These are phyloP conservation scores for Phaffia tasmanica DNA, from an alignment of 768 basidiomycete genomes.

Conservation along the genomic window DNA sequence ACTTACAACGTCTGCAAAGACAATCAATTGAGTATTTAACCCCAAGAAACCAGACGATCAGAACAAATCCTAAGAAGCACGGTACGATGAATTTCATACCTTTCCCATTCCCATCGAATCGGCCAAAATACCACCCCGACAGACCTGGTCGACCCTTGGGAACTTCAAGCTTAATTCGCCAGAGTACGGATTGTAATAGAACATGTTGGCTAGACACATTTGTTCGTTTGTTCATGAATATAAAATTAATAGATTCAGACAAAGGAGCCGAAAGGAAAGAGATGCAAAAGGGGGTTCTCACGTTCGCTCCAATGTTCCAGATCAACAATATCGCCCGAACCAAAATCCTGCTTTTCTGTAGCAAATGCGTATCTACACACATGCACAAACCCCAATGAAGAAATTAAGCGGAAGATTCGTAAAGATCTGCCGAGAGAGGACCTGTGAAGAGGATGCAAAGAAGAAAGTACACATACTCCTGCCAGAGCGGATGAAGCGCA, in stretches of 20 bases:
- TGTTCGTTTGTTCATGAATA: neutral
- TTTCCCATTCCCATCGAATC: constrained; percentile 67
- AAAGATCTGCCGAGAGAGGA: neutral
- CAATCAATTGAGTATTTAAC: neutral
- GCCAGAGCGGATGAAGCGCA: constrained; percentile 90
- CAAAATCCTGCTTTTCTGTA: constrained; percentile 50
- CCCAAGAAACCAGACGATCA: neutral
- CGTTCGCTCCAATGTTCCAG: constrained; percentile 47
- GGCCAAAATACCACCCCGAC: constrained; percentile 82
- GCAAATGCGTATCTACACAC: constrained; percentile 54
- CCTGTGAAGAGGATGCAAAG: neutral
- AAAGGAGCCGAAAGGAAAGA: neutral
- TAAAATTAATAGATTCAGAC: no score
- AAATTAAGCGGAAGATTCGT: neutral
- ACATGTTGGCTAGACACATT: constrained; percentile 32
- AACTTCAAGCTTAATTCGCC: constrained; percentile 73
- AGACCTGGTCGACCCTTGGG: constrained; percentile 64
- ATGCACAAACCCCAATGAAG: constrained; percentile 12
- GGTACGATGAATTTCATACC: constrained; percentile 40
- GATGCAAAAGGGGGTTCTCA: neutral
- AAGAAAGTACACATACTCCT: constrained; percentile 51
- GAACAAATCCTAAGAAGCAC: neutral
- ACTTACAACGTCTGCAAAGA: neutral
- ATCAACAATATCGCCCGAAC: constrained; percentile 64
- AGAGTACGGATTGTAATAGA: constrained; percentile 85